Evolutionary conservation across 345 rosid genomes (phyloP), one percentile per base, ranked within the genome.

Genomic region (Aegle marmelos): DNA sequence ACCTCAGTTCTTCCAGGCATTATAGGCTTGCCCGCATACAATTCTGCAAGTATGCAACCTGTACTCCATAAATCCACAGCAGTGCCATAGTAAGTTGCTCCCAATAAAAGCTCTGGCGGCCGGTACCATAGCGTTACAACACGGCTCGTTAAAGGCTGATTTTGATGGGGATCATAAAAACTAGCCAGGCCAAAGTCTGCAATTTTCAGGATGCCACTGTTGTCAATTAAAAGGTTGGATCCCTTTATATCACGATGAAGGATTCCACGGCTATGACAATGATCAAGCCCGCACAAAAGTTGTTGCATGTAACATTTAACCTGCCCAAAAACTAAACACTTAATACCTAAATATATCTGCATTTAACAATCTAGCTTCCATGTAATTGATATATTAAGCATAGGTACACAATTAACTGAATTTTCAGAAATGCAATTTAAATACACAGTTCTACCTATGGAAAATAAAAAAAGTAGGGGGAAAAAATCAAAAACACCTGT

Each of bases 1-100:
- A 94, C 99, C 99, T 96, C 99, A 21, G 99, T 96, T 90, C 98
- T 90, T 87, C 99, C 99, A 48, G 98, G 99, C 99, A 96, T 94
- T n/a, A 96, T 94, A 75, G 98, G 99, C 87, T 96, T 96, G 86
- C 98, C 99, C 10, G 97, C 95, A 81, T 94, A 94, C 45, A 96
- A 72, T 72, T 96, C 99, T 50, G 99, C 97, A 80, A 94, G 94
- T 85, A 96, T 94, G 83, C 99, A 96, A 73, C 99, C 99, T 5
- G 95, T 76, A 78, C 99, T 96, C 99, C 99, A 96, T 74, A 94
- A 87, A 85, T 96, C 99, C 73, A 96, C 98, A 67, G 98, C 92
- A 70, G 90, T 89, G 56, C 94, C 90, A 74, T 96, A 96, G 77
- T 83, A 89, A 36, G 95, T 96, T 75, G 99, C 99, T 67, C 99